A percentile compares a stretch with the other conserved stretches of the same genome.
phyloP scores from a whole-genome alignment of 768 basidiomycete species.

The Asterophora lycoperdoides region DNA sequence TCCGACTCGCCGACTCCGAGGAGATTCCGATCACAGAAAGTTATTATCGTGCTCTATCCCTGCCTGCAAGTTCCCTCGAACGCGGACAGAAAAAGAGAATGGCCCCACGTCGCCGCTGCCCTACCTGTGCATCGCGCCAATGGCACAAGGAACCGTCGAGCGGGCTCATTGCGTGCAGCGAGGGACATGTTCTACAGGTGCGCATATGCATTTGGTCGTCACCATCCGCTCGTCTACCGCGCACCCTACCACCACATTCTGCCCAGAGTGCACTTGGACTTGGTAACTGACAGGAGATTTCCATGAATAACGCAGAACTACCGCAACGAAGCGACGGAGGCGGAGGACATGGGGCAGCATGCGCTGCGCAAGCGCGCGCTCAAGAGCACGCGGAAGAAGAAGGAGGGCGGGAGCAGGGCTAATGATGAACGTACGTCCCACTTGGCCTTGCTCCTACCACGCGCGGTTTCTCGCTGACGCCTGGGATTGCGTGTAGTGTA shows the following conservation, averaged over 20 bases:
- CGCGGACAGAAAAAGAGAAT: conserved; percentile 25
- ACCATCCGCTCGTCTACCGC: too few relatives aligned
- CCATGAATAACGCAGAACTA: too few relatives aligned
- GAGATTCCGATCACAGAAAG: conserved; percentile 7
- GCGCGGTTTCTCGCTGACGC: background rate
- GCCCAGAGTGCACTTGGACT: too few relatives aligned
- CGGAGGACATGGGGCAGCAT: conserved; percentile 60
- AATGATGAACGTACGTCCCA: conserved; percentile 52
- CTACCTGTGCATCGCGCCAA: conserved; percentile 75
- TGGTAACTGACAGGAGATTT: too few relatives aligned
- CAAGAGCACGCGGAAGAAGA: conserved; percentile 54
- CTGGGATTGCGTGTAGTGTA: conserved; percentile 55
- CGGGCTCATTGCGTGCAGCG: conserved; percentile 81
- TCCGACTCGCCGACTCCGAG: too few relatives aligned
- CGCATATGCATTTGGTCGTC: background rate
- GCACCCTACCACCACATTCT: too few relatives aligned
- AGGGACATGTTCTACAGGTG: conserved; percentile 90
- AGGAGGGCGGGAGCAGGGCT: conserved; percentile 43
- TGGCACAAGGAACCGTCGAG: conserved; percentile 86
- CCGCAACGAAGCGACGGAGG: conserved; percentile 71
- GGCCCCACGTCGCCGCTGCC: conserved; percentile 64
- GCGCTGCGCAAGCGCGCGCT: conserved; percentile 61
- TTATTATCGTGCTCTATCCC: background rate
- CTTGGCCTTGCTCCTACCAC: too few relatives aligned
- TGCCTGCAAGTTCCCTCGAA: too few relatives aligned